Base-by-base conservation (phyloP, 108 stramenopile species). In the Pseudonitzschia multiseries region DNA sequence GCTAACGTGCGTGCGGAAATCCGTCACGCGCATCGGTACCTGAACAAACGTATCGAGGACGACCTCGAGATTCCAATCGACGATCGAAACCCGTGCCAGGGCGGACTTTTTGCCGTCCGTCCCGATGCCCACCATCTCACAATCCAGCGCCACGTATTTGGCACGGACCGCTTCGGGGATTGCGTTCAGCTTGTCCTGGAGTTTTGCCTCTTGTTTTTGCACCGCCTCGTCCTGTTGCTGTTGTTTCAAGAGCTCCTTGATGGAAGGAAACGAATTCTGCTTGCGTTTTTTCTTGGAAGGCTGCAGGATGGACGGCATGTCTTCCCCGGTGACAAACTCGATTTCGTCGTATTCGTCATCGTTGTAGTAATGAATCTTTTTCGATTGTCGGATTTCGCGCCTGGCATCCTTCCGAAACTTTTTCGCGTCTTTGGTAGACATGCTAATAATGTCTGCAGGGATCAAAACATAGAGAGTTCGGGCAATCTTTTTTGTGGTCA, bases 41-140 rank as follows among this genome's bases (percentile, higher is more conserved):
- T 94, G 82, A 52, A 95, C 94, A 72, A 88, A 95, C 0, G 92
- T 93, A 67, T 93, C 94, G 41, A 94, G 70, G 6, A 95, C 13
- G 8, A 89, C 84, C 21, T 87, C 68, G 5, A 86, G 81, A 68
- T 94, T 68, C 87, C 89, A 95, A 71, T 96, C 84, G 13, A 87
- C 83, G 12, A 92, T 75, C n/a, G 93, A 96, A 14, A 92, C 95
- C 27, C 93, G 91, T 18, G 96, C 96, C 68, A 97, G 72, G 9
- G 85, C 94, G 29, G 88, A 89, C 31, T 87, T 85, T 65, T 81
- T 83, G n/a, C 92, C 93, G n/a, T 80, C 80, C 33, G 81, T 68
- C 18, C 96, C 96, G 31, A 97, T 93, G 31, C 98, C 97, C 50
- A 99, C 98, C 98, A 99, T 99, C 78, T 99, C 98, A 78, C 98